Base-by-base conservation (phyloP, 805 yeast genomes). In the Nakazawaea anatomiae region DNA sequence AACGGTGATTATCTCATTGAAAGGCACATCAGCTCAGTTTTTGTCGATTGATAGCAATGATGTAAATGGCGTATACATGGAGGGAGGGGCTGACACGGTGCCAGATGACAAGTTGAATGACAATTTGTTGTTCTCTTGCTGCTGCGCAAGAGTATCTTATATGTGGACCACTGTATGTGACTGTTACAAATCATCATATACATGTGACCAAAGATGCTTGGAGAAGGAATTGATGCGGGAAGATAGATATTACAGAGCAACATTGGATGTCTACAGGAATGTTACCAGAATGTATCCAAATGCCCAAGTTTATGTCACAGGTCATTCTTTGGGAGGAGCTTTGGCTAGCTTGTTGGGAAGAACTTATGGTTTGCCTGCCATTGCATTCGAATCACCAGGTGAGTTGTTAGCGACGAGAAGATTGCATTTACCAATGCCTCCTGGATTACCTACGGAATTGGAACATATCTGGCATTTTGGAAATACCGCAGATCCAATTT, bases 151-250 rank as follows among this genome's bases (percentile, higher is more conserved):
- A 39, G 85, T 92, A 1, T 80, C 94, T 39, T 90, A 89, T 57
- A 68, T 89, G 67, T 94, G 98, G 99, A 81, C 85, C 6, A 87
- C 97, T 0, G 98, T 90, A 1, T 94, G 99, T 68, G 97, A 90
- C 65, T 94, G 99, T 64, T 92, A 85, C 62, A 79, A 82, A 54
- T 80, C 79, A 48, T 79, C 95, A 0, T 89, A 88, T 65, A 87
- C 92, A 0, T 94, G 99, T 68, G 85, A 90, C 66, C 94, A 89
- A 66, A 77, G 77, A 52, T 94, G 99, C 62, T 68, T 94, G 29
- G 97, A 90, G 63, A 73, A 70, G 47, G 96, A 88, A 60, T 67
- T 91, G 46, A 72, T 79, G 62, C 70, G 86, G 39, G 82, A 82
- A 54, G 97, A 90, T 65, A 69, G 89, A 48, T 94, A 92, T 64